Evolutionary conservation across 2,329 filamentous ascomycete species (phyloP), one percentile per base, ranked within the genome.

Genomic region (Fusarium goolgardi): DNA sequence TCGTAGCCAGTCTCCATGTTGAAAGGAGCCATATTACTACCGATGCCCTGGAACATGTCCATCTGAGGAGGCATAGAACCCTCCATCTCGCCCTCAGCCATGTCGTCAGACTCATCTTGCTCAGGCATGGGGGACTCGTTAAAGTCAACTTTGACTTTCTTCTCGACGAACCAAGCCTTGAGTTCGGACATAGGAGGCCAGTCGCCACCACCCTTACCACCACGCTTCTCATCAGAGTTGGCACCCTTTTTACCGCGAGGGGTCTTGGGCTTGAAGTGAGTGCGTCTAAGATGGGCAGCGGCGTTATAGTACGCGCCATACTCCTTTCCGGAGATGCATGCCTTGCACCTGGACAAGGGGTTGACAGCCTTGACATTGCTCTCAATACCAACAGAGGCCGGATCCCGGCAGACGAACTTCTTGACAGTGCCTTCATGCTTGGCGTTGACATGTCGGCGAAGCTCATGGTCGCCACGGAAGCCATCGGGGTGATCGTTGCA

Each of bases 261-360:
- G 3, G 80, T 75, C 78, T 86, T 87, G 53, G 83, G 90, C 75
- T 91, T 92, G 83, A 97, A 98, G 77, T 98, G 95, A 1, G 91
- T 91, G 50, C 95, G 89, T 41, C 94, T 87, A 11, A 98, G 85
- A 76, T 98, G 95, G 1, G 94, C 95, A 0, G 94, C 94, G 1
- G 94, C 95, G 73, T 98, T 98, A 81, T 98, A 97, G 80, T 97
- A 96, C 18, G 92, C 92, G 5, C 91, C 91, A 72, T 98, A 98
- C 60, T 87, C 86, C 82, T 97, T 97, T 56, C 85, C 81, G 44
- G 85, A 85, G 49, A 85, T 86, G 78, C 95, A 98, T 47, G 91
- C 87, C 79, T 97, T 97, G 86, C 94, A 97, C 70, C 91, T 91
- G 51, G 84, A 82, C 34, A 98, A 85, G 40, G 94, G 90, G 53